Conservation (phyloP, 1,284 basidiomycete genomes). For the Marasmius sp. region DNA sequence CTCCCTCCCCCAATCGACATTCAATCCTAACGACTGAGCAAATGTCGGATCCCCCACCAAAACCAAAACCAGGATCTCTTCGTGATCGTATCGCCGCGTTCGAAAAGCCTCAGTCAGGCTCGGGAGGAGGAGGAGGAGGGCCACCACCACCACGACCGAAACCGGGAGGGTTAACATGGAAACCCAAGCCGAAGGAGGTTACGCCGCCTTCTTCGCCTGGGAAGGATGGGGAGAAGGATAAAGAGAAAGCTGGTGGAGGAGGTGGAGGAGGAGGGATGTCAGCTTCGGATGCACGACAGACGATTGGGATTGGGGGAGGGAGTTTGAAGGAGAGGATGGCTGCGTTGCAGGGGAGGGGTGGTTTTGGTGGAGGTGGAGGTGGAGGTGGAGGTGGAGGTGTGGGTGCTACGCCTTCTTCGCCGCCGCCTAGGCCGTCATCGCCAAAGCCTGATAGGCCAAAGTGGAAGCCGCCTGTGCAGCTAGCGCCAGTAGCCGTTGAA, state of each 20-base stretch:
- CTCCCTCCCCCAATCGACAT: too few species aligned
- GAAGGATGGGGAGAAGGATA: slow-evolving; percentile 12
- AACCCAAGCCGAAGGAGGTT: slow-evolving; percentile 46
- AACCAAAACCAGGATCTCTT: slow-evolving; percentile 69
- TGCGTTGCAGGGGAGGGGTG: slow-evolving; percentile 77
- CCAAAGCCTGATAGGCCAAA: slow-evolving; percentile 78
- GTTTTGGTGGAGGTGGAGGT: slow-evolving; percentile 68
- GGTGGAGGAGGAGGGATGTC: too few species aligned
- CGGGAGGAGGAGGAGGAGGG: slow-evolving; percentile 49
- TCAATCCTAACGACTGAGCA: neutral
- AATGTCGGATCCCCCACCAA: slow-evolving; percentile 51
- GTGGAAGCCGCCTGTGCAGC: slow-evolving; percentile 68
- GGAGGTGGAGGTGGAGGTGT: slow-evolving; percentile 19
- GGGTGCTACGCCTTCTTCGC: slow-evolving; percentile 22
- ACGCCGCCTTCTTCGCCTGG: slow-evolving; percentile 53
- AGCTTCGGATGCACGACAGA: slow-evolving; percentile 80
- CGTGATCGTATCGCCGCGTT: slow-evolving; percentile 84
- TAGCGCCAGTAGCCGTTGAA: slow-evolving; percentile 34
- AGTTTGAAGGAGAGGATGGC: slow-evolving; percentile 93
- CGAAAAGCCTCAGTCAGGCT: slow-evolving; percentile 55
- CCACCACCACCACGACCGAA: slow-evolving; percentile 64
- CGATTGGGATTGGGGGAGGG: slow-evolving; percentile 62
- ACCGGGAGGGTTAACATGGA: slow-evolving; percentile 68
- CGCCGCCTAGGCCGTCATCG: slow-evolving; percentile 41
- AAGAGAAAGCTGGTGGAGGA: slow-evolving; percentile 23